phyloP scores from a whole-genome alignment of 2,329 filamentous ascomycete genomes.

The Xylaria sp. region DNA sequence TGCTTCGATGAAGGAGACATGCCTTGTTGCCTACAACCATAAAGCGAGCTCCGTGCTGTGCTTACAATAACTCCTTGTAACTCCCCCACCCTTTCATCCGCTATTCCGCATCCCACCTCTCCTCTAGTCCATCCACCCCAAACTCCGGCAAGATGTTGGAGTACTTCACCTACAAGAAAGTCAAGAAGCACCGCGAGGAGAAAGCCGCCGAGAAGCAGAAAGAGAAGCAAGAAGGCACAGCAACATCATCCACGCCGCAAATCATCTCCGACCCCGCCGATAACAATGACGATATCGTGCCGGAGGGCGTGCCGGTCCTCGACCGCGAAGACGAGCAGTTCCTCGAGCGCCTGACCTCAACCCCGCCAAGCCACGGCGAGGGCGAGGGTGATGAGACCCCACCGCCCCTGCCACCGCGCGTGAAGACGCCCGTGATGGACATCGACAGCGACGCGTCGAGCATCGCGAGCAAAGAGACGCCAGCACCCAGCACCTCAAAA shows the following conservation, averaged over 20 bases:
- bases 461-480: slow-evolving; percentile 35
- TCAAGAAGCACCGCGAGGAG: slow-evolving; percentile 63
- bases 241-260: slow-evolving; percentile 28
- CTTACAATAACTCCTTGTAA: not conserved
- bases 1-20: too few species aligned
- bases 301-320: slow-evolving; percentile 53
- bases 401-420: slow-evolving; percentile 61
- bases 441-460: slow-evolving; percentile 53
- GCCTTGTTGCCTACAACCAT: too few species aligned
- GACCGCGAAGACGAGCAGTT: slow-evolving; percentile 63
- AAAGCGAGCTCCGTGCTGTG: not conserved
- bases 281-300: slow-evolving; percentile 3
- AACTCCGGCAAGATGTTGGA: slow-evolving; percentile 58
- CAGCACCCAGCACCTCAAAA: slow-evolving; percentile 35
- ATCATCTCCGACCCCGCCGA: slow-evolving; percentile 38
- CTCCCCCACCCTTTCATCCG: too few species aligned
- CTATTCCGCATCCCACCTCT: too few species aligned
- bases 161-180: slow-evolving; percentile 66
- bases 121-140: not conserved
- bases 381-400: slow-evolving; percentile 51
- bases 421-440: slow-evolving; percentile 56
- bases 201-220: slow-evolving; percentile 46
- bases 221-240: slow-evolving; percentile 37
- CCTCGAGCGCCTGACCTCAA: slow-evolving; percentile 58
- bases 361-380: slow-evolving; percentile 40